Base-by-base conservation (phyloP, 2,329 filamentous ascomycete genomes). In the Dactylonectria macrodidyma region DNA sequence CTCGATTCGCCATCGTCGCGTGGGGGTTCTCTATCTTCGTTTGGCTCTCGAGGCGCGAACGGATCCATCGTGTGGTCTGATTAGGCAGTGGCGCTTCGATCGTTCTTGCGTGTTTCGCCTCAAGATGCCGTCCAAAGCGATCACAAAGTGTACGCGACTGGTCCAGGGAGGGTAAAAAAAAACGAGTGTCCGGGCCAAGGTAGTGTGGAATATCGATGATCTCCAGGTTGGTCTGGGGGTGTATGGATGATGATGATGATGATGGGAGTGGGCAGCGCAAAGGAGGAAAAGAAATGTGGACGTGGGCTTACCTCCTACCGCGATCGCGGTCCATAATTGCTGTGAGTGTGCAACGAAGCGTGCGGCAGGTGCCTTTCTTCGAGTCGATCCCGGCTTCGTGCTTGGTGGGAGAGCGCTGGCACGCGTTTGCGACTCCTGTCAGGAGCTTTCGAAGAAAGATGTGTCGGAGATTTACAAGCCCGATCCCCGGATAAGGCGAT, bases 271-370 rank as follows among this genome's bases (percentile, higher is more conserved):
- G 12, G 24, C 33, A 55, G 30, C 52, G 61, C 38, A 60, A 60
- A 24, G 34, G 57, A 54, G 48, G 46, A 46, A 30, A 71, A 66
- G 24, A 48, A 62, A 68, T 50, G 30, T 34, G 33, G 30, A 36
- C n/a, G 34, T 51, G 38, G 10, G 68, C 78, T 76, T 69, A 83
- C 81, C 81, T 81, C 57, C 81, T 73, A 67, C 81, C 80, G 63
- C 81, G 78, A 67, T 82, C 81, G 59, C 81, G 80, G 66, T 82
- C 79, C 80, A 82, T 81, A 11, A 41, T 71, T 63, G 57, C 58
- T 62, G 19, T 62, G 19, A 38, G 19, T 59, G 26, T 51, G 41
- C 44, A 54, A 47, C 48, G n/a, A 60, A 62, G 62, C 44, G 51
- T 24, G 63, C 47, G 62, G 67, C 55, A 73, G 33, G 64, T 63